Base-by-base conservation (phyloP, 2,329 filamentous ascomycete species). In the Harringtonia lauricola region DNA sequence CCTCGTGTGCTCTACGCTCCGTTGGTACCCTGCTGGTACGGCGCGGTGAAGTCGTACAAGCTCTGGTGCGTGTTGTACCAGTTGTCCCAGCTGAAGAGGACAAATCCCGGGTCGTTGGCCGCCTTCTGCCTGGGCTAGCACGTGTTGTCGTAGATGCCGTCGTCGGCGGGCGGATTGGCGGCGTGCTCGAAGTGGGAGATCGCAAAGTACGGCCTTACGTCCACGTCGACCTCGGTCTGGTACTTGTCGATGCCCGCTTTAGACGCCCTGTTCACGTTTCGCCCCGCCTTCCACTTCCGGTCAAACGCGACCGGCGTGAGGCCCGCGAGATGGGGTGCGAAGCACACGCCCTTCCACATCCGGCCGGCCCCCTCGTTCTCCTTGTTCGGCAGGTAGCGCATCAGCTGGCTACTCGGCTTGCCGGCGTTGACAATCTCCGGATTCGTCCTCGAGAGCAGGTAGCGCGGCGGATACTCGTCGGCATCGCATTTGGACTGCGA, bases 391-490 rank as follows among this genome's bases (percentile, higher is more conserved):
- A 50, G 8, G 30, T 39, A 49, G 2, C 48, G 48, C 18, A 48
- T 34, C 17, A 45, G 39, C 43, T 49, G 45, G 40, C 48, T 43
- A 18, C n/a, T 24, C 6, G 41, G 38, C 29, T 45, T 36, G 4
- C 48, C 48, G 4, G 42, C 30, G 7, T 47, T 39, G 17, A 39
- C 8, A 18, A 30, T 38, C 3, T 24, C 43, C 19, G 42, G 40
- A 35, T 64, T 62, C 14, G 49, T 55, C 3, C 58, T 55, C 38
- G 60, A 31, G 8, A 47, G 21, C 12, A 49, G 17, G n/a, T 48
- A 44, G 9, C 39, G 31, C 2, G 48, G 45, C 14, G 48, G 48
- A 21, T 42, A 46, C 40, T 47, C 48, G 45, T 49, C 45, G 21
- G 36, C 31, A 22, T 49, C 39, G 43, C 48, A 47, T 13, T 30